Evolutionary conservation across 2,329 filamentous ascomycete species (phyloP).

Genomic region (Cladosporium austrohemisphaericum): DNA sequence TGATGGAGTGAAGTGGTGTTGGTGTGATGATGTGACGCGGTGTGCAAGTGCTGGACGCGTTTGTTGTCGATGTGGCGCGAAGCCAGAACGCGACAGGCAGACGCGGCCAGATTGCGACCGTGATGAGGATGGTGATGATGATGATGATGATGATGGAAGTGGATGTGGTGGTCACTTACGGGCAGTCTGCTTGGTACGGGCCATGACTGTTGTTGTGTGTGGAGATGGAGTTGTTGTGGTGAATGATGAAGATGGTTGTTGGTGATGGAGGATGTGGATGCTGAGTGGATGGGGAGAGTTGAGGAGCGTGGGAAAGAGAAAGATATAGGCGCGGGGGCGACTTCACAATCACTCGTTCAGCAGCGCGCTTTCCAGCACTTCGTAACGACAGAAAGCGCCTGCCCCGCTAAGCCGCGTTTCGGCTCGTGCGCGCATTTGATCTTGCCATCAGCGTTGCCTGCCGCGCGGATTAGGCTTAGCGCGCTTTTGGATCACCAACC

Average conservation of each 20-base stretch:
- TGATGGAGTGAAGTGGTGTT: slow-evolving; percentile 16
- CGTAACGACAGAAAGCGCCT: slow-evolving; percentile 14
- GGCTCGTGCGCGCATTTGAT: slow-evolving; percentile 15
- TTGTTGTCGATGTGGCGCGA: slow-evolving; percentile 19
- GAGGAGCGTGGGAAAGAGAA: slow-evolving; percentile 9
- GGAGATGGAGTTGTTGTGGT: slow-evolving; percentile 33
- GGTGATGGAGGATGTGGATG: slow-evolving; percentile 14
- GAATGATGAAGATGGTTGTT: slow-evolving; percentile 23
- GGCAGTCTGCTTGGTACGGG: slow-evolving; percentile 55
- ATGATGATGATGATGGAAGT: slow-evolving; percentile 34
- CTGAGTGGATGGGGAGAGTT: slow-evolving; percentile 14
- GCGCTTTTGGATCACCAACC: slow-evolving; percentile 16
- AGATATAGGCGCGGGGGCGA: slow-evolving; percentile 17
- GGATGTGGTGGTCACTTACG: slow-evolving; percentile 47
- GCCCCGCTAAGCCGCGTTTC: not conserved
- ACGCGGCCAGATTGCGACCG: slow-evolving; percentile 52
- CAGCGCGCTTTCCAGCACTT: slow-evolving; percentile 15
- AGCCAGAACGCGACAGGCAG: slow-evolving; percentile 19
- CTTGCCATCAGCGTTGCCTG: slow-evolving; percentile 1
- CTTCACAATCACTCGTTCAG: slow-evolving; percentile 16
- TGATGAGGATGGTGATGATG: slow-evolving; percentile 66
- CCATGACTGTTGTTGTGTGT: slow-evolving; percentile 40
- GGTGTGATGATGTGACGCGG: not conserved
- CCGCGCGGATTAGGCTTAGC: slow-evolving; percentile 13
- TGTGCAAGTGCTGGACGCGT: slow-evolving; percentile 20